A percentile compares a stretch with the other conserved stretches of the same genome.
Evolutionary conservation across 2,329 filamentous ascomycete genomes (phyloP).

Genomic region (Penicillium frequentans): DNA sequence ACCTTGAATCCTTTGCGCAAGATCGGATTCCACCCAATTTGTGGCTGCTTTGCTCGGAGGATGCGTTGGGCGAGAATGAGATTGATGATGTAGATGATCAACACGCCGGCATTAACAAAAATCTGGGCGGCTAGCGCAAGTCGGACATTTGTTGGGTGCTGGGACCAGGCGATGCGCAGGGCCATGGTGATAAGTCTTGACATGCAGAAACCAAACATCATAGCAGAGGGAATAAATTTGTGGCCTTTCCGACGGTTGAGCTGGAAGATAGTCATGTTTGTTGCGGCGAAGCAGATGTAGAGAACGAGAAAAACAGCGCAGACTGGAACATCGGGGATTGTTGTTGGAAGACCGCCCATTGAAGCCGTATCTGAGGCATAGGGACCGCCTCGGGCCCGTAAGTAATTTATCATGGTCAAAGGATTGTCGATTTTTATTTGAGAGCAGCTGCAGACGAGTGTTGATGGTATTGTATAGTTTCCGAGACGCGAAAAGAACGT

Average conservation of each 20-base stretch:
- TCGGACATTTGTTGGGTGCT: constrained; percentile 41
- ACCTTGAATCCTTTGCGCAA: constrained; percentile 55
- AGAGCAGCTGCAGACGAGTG: too few relatives aligned
- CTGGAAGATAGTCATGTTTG: constrained; percentile 49
- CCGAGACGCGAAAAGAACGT: too few relatives aligned
- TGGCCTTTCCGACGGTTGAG: constrained; percentile 43
- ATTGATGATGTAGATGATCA: constrained; percentile 77
- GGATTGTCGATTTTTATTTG: not conserved
- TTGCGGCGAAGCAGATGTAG: constrained; percentile 54
- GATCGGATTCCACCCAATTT: constrained; percentile 64
- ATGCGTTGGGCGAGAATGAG: constrained; percentile 75
- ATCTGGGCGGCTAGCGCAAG: constrained; percentile 62
- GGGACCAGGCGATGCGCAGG: constrained; percentile 60
- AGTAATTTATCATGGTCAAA: not conserved
- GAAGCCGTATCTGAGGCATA: not conserved
- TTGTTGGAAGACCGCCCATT: not conserved
- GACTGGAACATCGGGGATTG: constrained; percentile 55
- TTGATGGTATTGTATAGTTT: too few relatives aligned
- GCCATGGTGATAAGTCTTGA: constrained; percentile 48
- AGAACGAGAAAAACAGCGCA: not conserved
- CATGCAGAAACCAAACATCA: constrained; percentile 52
- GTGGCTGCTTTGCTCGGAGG: constrained; percentile 69
- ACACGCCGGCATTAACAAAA: constrained; percentile 70
- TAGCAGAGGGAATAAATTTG: constrained; percentile 51
- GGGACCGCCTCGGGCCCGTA: not conserved